These are phyloP conservation scores for Curvularia verruculosa DNA, from an alignment of 2,329 filamentous ascomycete genomes.

Conservation along the genomic window DNA sequence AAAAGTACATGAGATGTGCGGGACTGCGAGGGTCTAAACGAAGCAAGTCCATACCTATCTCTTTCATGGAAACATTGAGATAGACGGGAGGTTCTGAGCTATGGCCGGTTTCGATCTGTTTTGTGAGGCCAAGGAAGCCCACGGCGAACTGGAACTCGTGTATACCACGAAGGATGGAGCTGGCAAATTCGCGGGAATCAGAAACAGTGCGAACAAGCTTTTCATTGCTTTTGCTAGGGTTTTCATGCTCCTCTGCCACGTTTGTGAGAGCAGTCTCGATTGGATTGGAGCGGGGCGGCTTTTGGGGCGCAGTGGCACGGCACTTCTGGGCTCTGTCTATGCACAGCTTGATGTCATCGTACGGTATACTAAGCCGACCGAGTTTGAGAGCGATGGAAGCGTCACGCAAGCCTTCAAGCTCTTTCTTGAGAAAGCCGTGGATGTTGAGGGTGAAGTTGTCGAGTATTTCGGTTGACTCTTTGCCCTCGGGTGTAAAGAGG, in stretches of 20 bases:
- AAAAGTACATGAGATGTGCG: slow-evolving; percentile 98
- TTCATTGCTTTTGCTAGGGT: slow-evolving; percentile 69
- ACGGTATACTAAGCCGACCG: slow-evolving; percentile 86
- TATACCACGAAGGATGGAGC: slow-evolving; percentile 87
- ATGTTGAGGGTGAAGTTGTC: slow-evolving; percentile 89
- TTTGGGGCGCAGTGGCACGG: slow-evolving; percentile 39
- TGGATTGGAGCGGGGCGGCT: slow-evolving; percentile 37
- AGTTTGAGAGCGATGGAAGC: slow-evolving; percentile 89
- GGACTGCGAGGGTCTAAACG: slow-evolving; percentile 90
- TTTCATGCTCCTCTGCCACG: slow-evolving; percentile 75
- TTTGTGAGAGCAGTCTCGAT: slow-evolving; percentile 70
- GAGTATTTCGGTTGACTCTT: slow-evolving; percentile 83
- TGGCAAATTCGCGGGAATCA: slow-evolving; percentile 89
- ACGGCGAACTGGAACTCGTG: slow-evolving; percentile 97
- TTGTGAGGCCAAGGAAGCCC: slow-evolving; percentile 86
- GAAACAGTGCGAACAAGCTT: slow-evolving; percentile 81
- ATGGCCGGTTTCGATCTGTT: slow-evolving; percentile 72
- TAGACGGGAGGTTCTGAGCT: slow-evolving; percentile 73
- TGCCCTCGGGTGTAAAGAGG: slow-evolving; percentile 83
- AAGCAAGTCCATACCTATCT: slow-evolving; percentile 90
- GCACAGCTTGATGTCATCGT: slow-evolving; percentile 79
- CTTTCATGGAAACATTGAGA: slow-evolving; percentile 92
- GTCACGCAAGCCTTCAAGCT: slow-evolving; percentile 85
- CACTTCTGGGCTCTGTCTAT: slow-evolving; percentile 59
- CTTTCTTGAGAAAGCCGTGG: slow-evolving; percentile 86